Evolutionary conservation across 495 filamentous ascomycete species (phyloP), one percentile per base, ranked within the genome.

Genomic region (Aspergillus conjunctus): DNA sequence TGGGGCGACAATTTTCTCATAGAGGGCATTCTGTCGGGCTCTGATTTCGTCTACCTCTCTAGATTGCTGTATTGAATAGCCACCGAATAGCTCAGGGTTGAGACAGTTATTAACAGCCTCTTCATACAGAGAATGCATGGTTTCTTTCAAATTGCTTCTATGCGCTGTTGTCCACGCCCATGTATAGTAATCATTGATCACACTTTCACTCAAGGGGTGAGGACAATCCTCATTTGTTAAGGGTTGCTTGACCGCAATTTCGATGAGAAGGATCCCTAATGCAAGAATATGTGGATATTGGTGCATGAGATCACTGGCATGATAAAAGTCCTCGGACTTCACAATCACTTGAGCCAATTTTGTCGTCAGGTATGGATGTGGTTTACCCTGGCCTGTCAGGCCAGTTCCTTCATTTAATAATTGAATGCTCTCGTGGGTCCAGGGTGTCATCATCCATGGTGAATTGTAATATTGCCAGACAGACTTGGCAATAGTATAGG

Each of bases 401-500:
- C 7, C 22, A 14, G 18, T 45, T 20, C 30, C 9, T 30, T 60
- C 50, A 12, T 60, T 34, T 8, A 60, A 12, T 1, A 60, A 1
- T 20, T 60, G 58, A 20, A 67, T 67, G 31, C 20, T 63, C 26
- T 66, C 64, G 22, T 60, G 51, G 7, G 60, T 63, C 64, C 64
- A 66, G 0, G 60, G 60, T 20, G 31, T 60, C 26, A 18, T 54
- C 60, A 63, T 63, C 64, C 64, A 66, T 12, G 4, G n/a, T 6
- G 64, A 66, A 48, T 57, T 58, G 26, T 66, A 66, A 32, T 66
- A 66, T 30, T 66, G 60, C 64, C 64, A 66, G 4, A 63, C 60
- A 2, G 64, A 66, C 14, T 26, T 60, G 20, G 64, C 64, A 53
- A 66, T 63, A 1, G 57, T 66, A 39, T 66, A 66, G 12, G 60